These are phyloP conservation scores for Ramalina intermedia DNA, from an alignment of 495 filamentous ascomycete species.

Conservation along the genomic window DNA sequence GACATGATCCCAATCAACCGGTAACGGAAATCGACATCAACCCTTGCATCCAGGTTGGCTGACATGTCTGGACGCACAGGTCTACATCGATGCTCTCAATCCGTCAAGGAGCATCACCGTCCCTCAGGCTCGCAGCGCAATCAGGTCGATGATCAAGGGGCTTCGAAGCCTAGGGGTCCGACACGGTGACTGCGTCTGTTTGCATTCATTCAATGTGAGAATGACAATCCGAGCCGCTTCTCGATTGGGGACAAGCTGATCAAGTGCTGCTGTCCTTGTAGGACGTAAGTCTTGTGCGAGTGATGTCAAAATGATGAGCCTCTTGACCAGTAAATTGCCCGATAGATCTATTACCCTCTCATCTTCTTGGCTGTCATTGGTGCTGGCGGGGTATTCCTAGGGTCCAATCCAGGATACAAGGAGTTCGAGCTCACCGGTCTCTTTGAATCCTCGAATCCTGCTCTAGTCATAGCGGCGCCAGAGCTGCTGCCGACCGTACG, in stretches of 20 bases:
- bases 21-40: slow-evolving; percentile 14
- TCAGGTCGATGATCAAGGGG: slow-evolving; percentile 35
- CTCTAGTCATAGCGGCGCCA: slow-evolving; percentile 30
- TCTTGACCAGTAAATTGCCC: not conserved
- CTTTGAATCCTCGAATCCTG: slow-evolving; percentile 22
- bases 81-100: slow-evolving; percentile 37
- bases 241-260: not conserved
- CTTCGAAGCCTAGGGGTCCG: slow-evolving; percentile 33
- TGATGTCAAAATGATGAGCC: not conserved
- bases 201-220: slow-evolving; percentile 42
- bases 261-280: not conserved
- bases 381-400: slow-evolving; percentile 22
- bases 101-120: slow-evolving; percentile 34
- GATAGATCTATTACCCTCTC: slow-evolving; percentile 19
- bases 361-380: slow-evolving; percentile 20
- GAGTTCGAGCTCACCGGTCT: slow-evolving; percentile 25
- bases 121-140: slow-evolving; percentile 29
- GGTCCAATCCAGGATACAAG: slow-evolving; percentile 26
- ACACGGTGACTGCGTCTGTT: slow-evolving; percentile 36
- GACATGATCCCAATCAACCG: slow-evolving; percentile 27
- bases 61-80: slow-evolving; percentile 16
- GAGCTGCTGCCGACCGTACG: slow-evolving; percentile 30
- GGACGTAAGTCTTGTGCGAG: not conserved
- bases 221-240: not conserved
- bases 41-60: not conserved